Conservation (phyloP, 2,329 filamentous ascomycete genomes). For the Fusarium vanettenii region DNA sequence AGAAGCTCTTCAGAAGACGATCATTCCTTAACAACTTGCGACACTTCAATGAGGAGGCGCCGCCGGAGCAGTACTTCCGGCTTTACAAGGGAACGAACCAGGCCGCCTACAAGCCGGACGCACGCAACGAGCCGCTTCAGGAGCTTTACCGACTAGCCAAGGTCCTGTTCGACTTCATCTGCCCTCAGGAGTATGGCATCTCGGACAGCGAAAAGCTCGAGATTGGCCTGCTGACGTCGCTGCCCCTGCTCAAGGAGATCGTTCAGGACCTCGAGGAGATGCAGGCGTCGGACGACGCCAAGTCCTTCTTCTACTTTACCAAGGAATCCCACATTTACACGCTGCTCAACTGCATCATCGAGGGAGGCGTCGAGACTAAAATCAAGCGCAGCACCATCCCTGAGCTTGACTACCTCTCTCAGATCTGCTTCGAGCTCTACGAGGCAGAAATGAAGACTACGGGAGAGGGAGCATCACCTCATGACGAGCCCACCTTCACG, state of each 20-base stretch:
- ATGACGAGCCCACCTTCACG: slow-evolving; percentile 79
- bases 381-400: slow-evolving; percentile 95
- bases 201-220: slow-evolving; percentile 97
- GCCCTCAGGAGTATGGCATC: slow-evolving; percentile 97
- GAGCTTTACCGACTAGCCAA: slow-evolving; percentile 95
- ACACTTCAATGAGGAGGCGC: slow-evolving; percentile 65
- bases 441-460: slow-evolving; percentile 83
- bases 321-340: slow-evolving; percentile 99
- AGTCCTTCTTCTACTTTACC: slow-evolving; percentile 98
- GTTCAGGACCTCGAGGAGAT: slow-evolving; percentile 97
- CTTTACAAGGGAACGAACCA: slow-evolving; percentile 83
- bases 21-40: slow-evolving; percentile 68
- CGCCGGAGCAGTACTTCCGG: slow-evolving; percentile 84
- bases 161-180: slow-evolving; percentile 97
- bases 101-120: slow-evolving; percentile 79
- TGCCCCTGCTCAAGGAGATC: slow-evolving; percentile 95
- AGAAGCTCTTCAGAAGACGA: slow-evolving; percentile 67
- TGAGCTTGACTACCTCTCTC: slow-evolving; percentile 95
- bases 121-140: slow-evolving; percentile 85
- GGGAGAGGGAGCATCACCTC: slow-evolving; percentile 47
- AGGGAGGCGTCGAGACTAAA: slow-evolving; percentile 96
- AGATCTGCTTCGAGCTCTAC: slow-evolving; percentile 98
- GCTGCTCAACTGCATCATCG: slow-evolving; percentile 95
- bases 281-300: slow-evolving; percentile 92
- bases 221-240: slow-evolving; percentile 92